Evolutionary conservation across 2,329 filamentous ascomycete genomes (phyloP), one percentile per base, ranked within the genome.

Genomic region (Botrytis fragariae): DNA sequence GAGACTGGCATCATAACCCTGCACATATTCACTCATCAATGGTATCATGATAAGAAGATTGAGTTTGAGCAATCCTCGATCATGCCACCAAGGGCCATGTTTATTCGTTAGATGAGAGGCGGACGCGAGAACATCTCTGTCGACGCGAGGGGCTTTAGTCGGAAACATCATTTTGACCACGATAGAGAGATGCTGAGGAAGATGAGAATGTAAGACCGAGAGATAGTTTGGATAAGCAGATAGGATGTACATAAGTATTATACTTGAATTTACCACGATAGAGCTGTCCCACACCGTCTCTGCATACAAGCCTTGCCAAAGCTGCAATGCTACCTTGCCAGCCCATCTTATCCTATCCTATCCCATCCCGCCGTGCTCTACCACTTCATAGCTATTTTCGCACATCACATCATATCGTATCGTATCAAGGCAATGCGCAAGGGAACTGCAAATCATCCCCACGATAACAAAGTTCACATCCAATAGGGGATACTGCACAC

Each of bases 11-110:
- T 75, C 73, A 44, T 77, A 77, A 12, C 74, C 75, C 70, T 76
- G 76, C 29, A 77, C 74, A 73, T 75, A 76, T 61, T 77, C 75
- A 69, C 76, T 77, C 75, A 75, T 76, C 44, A 76, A 51, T 1
- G 76, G 75, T 54, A 76, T 75, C 35, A 77, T 63, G n/a, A 77
- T 69, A n/a, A 76, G 64, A 32, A 76, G 72, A 57, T 74, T 76
- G 32, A 75, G 63, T 20, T 67, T 69, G 3, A 72, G 63, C 7
- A 75, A 59, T 18, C 76, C 75, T 8, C 62, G 69, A 51, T 77
- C 74, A 25, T 77, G 75, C 73, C 72, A 75, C 75, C 74, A 74
- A 14, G 65, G 75, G 12, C 71, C 75, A 7, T 42, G 35, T 67
- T 77, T 77, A 48, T 76, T 74, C 18, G 75, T 75, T n/a, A 77